Percentiles rank a stretch among this genome's conserved stretches.
These are phyloP conservation scores for Ulmus americana DNA, from an alignment of 331 rosid genomes.

Conservation along the genomic window DNA sequence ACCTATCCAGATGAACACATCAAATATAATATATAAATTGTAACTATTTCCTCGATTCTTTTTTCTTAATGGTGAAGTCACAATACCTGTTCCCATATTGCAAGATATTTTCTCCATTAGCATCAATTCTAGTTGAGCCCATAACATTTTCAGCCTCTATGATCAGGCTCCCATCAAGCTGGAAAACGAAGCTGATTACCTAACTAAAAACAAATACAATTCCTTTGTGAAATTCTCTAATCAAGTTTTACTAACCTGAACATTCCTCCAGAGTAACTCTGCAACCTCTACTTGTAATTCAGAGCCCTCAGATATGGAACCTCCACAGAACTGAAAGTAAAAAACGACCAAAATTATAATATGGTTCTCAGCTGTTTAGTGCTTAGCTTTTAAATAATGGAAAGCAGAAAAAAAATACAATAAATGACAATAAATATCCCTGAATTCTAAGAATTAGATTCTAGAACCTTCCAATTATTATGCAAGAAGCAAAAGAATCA, in stretches of 20 bases:
- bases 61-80: conserved; percentile 3
- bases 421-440: neutral
- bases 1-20: conserved; percentile 44
- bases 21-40: neutral
- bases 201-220: neutral
- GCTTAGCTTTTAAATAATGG: neutral
- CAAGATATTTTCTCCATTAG: conserved; percentile 54
- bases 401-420: neutral
- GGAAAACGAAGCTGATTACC: conserved; percentile 40
- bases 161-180: conserved; percentile 82
- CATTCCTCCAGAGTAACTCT: conserved; percentile 85
- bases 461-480: neutral
- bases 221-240: conserved; percentile 7
- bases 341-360: neutral
- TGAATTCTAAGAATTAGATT: neutral
- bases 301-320: conserved; percentile 76
- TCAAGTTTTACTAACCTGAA: conserved; percentile 55
- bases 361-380: conserved; percentile 13
- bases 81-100: conserved; percentile 75
- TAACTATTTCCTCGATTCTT: conserved; percentile 8
- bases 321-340: conserved; percentile 63
- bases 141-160: conserved; percentile 52
- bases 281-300: conserved; percentile 89
- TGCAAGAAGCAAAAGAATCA: neutral
- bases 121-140: conserved; percentile 60